Conservation (phyloP, 805 yeast species). For the Scheffersomyces coipomensis region DNA sequence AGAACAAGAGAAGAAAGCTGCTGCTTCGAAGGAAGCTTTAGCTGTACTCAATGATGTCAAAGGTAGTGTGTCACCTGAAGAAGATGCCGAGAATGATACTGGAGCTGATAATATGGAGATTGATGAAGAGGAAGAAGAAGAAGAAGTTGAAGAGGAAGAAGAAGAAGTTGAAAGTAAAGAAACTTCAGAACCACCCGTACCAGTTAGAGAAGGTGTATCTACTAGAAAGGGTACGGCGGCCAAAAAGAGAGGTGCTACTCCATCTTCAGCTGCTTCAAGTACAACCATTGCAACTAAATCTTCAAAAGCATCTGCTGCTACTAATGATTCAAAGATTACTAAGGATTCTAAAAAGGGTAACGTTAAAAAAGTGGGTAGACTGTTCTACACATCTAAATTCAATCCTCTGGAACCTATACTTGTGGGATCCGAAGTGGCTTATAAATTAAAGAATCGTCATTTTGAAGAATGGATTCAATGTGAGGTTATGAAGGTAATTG, state of each 20-base stretch:
- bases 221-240: not conserved
- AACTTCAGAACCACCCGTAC: not conserved
- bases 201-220: not conserved
- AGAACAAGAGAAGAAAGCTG: constrained; percentile 8
- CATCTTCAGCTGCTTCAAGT: not conserved
- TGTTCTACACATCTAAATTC: constrained; percentile 51
- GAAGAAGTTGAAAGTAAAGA: constrained; percentile 5
- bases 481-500: constrained; percentile 73
- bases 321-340: not conserved
- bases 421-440: constrained; percentile 85
- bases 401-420: constrained; percentile 57
- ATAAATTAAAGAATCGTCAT: constrained; percentile 65
- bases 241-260: not conserved
- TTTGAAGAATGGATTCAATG: constrained; percentile 97
- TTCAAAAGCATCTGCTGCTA: too few relatives aligned
- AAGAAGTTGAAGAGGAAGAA: constrained; percentile 7
- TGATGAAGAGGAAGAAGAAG: constrained; percentile 1
- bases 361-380: constrained; percentile 37
- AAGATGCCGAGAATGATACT: not conserved
- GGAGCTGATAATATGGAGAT: not conserved
- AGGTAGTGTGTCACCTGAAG: not conserved
- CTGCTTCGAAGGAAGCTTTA: constrained; percentile 1
- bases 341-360: constrained; percentile 13
- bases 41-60: too few relatives aligned
- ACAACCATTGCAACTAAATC: not conserved